phyloP scores from a whole-genome alignment of 2,329 filamentous ascomycete genomes.

The Cordyceps militaris region DNA sequence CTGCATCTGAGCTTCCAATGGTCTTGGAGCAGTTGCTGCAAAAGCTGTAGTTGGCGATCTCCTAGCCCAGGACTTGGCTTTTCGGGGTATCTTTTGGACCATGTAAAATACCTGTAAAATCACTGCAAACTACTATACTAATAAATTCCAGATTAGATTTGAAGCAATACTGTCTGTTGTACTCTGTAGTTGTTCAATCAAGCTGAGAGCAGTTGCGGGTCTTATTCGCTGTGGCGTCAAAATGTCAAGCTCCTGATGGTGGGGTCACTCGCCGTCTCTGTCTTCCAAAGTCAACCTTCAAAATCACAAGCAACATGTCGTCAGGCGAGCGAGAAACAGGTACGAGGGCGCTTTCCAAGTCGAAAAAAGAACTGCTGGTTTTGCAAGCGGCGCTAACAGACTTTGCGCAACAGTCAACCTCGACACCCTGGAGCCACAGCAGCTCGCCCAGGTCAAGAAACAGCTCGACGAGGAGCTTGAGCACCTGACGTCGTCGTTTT shows the following conservation, averaged over 20 bases:
- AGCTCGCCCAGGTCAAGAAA: conserved; percentile 87
- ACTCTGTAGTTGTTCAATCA: neutral
- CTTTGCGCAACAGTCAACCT: conserved; percentile 46
- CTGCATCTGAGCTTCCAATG: conserved; percentile 39
- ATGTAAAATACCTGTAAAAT: neutral
- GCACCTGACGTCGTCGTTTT: conserved; percentile 84
- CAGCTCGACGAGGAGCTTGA: conserved; percentile 95
- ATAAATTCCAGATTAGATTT: neutral
- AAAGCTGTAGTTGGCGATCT: no score
- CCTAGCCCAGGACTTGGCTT: neutral
- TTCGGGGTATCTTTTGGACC: no score
- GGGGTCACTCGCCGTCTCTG: conserved; percentile 1
- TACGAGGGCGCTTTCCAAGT: neutral
- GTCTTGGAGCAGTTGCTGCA: conserved; percentile 34
- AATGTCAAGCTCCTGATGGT: conserved; percentile 8
- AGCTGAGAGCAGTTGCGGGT: neutral
- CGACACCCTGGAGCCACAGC: conserved; percentile 70
- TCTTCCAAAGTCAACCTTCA: neutral
- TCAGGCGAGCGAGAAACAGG: conserved; percentile 11
- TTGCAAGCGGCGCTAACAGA: neutral
- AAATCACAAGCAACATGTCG: conserved; percentile 5
- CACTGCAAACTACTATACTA: neutral
- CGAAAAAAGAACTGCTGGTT: neutral
- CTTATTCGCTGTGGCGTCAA: neutral
- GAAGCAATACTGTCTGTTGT: neutral